Evolutionary conservation across 345 rosid genomes (phyloP).

Genomic region (Euphorbia pulcherrima): DNA sequence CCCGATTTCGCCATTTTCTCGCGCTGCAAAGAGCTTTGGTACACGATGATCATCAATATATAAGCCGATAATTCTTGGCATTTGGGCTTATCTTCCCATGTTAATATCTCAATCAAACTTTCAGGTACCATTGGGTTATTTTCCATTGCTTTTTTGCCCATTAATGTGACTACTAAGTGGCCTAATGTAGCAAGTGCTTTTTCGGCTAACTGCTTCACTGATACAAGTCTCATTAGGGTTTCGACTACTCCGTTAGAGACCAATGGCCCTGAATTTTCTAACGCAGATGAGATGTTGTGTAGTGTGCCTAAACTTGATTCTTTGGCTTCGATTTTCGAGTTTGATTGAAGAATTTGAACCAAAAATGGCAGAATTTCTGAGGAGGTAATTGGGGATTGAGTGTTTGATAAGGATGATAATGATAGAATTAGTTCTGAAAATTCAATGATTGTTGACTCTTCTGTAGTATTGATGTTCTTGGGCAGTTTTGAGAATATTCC

Average conservation of each 20-base stretch:
- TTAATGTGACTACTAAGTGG: conserved; percentile 65
- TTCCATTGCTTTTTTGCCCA: conserved; percentile 76
- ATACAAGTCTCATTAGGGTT: conserved; percentile 44
- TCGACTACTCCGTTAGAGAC: conserved; percentile 48
- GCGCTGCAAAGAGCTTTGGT: conserved; percentile 65
- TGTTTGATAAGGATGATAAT: conserved; percentile 51
- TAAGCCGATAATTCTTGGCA: conserved; percentile 80
- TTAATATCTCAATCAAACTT: conserved; percentile 62
- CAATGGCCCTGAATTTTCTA: conserved; percentile 63
- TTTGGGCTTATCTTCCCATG: conserved; percentile 85
- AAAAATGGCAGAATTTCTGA: conserved; percentile 52
- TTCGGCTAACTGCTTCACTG: conserved; percentile 50
- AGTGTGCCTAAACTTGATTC: conserved; percentile 52
- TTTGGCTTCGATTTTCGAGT: conserved; percentile 45
- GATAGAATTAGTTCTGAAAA: conserved; percentile 57
- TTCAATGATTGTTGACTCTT: conserved; percentile 49
- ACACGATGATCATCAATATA: conserved; percentile 76
- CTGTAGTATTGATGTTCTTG: conserved; percentile 32
- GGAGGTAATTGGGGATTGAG: conserved; percentile 44
- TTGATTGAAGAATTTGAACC: conserved; percentile 44
- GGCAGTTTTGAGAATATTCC: conserved; percentile 73
- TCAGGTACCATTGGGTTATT: conserved; percentile 48
- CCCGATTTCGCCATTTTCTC: conserved; percentile 76
- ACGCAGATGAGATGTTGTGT: conserved; percentile 47
- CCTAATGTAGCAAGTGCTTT: conserved; percentile 71